Percentiles rank a stretch among this genome's conserved stretches.
Conservation (phyloP, 1,284 basidiomycete species). For the Phylloboletellus chloephorus region DNA sequence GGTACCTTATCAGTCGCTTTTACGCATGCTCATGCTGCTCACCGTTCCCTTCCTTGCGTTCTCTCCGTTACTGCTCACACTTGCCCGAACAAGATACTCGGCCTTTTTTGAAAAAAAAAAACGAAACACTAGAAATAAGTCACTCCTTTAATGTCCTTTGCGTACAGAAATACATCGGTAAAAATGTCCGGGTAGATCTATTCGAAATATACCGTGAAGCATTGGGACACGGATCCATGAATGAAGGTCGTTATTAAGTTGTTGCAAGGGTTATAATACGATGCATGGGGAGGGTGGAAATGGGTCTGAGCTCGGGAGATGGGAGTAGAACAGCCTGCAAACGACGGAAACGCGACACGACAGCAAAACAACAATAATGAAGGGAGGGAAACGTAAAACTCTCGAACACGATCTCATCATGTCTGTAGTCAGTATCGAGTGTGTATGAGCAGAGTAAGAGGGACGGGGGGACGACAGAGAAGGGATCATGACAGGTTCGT, state of each 20-base stretch:
- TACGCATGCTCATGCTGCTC: conserved; percentile 2
- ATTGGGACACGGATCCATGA: conserved; percentile 33
- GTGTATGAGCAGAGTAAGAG: conserved; percentile 8
- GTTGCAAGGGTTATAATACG: conserved; percentile 26
- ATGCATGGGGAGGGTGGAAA: conserved; percentile 15
- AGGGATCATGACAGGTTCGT: conserved; percentile 51
- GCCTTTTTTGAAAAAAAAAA: neutral
- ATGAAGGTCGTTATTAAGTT: conserved; percentile 27
- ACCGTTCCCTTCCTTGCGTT: neutral
- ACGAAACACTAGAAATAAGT: conserved; percentile 29
- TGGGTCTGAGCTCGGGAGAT: conserved; percentile 1
- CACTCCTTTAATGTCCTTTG: conserved; percentile 34
- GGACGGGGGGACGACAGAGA: neutral
- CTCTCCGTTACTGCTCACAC: conserved; percentile 7
- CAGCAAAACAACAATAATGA: conserved; percentile 17
- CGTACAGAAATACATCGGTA: conserved; percentile 35
- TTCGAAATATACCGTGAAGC: conserved; percentile 33
- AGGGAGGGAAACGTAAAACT: conserved; percentile 7
- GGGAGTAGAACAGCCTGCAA: conserved; percentile 8
- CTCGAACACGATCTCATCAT: conserved; percentile 13
- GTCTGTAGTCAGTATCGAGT: conserved; percentile 23
- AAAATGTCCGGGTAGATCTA: conserved; percentile 34
- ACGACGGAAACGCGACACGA: conserved; percentile 12
- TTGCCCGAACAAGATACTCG: conserved; percentile 3
- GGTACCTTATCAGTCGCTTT: conserved; percentile 9